Percentiles rank a stretch among this genome's conserved stretches.
phyloP scores from a whole-genome alignment of 2,329 filamentous ascomycete genomes.

The Pseudocercospora fuligena region DNA sequence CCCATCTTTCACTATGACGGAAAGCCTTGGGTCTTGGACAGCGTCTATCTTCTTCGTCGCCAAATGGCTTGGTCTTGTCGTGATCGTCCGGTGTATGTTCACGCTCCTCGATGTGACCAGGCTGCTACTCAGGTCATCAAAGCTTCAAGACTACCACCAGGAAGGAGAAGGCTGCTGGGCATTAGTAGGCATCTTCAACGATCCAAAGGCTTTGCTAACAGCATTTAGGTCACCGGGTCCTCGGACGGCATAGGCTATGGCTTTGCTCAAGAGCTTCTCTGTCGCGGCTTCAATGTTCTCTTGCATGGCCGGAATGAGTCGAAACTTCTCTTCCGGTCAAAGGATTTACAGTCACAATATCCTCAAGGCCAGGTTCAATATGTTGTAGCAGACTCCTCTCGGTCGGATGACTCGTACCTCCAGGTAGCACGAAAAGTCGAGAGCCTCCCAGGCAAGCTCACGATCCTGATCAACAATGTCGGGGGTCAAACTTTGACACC shows the following conservation, averaged over 20 bases:
- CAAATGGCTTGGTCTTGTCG: no score
- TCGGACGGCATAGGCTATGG: constrained; percentile 58
- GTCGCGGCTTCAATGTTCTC: constrained; percentile 58
- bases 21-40: no score
- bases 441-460: constrained; percentile 44
- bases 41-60: no score
- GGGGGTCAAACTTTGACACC: constrained; percentile 42
- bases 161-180: background rate
- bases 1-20: no score
- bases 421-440: constrained; percentile 22
- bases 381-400: constrained; percentile 50
- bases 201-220: background rate
- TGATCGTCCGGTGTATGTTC: no score
- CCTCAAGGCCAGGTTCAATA: constrained; percentile 46
- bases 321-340: constrained; percentile 49
- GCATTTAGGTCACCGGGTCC: constrained; percentile 52
- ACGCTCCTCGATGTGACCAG: no score
- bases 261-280: constrained; percentile 54
- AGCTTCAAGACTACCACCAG: background rate
- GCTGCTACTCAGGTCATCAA: background rate
- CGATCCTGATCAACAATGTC: constrained; percentile 61
- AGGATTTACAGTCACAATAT: constrained; percentile 44
- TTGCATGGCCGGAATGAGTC: constrained; percentile 56
- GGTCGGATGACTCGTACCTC: constrained; percentile 35
- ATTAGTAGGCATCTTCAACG: background rate